Conservation (phyloP, 805 yeast genomes). For the Starmerella stellata region DNA sequence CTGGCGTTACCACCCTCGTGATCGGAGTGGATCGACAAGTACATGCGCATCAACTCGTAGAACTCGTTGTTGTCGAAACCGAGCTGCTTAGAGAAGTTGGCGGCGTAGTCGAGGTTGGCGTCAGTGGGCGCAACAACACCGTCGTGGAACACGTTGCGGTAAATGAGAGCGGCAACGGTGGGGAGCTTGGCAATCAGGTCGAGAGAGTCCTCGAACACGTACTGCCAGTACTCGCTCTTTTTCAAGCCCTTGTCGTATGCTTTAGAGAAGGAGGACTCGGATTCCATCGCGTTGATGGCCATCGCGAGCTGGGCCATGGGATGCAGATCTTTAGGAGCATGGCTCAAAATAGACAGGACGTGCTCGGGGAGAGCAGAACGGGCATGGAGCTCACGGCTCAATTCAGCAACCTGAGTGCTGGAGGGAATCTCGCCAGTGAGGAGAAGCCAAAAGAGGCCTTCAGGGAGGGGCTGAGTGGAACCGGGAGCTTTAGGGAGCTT, state of each 20-base stretch:
- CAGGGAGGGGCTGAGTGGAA: constrained; percentile 53
- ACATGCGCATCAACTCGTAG: constrained; percentile 61
- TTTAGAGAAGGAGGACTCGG: constrained; percentile 67
- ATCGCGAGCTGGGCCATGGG: constrained; percentile 84
- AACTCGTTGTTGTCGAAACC: constrained; percentile 46
- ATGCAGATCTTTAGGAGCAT: constrained; percentile 57
- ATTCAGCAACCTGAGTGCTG: constrained; percentile 47
- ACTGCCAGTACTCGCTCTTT: constrained; percentile 69
- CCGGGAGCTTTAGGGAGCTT: constrained; percentile 60
- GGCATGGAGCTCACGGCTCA: constrained; percentile 61
- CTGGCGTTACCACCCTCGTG: constrained; percentile 85
- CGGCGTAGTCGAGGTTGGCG: constrained; percentile 39
- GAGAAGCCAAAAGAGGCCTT: constrained; percentile 65
- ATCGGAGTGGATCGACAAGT: constrained; percentile 67
- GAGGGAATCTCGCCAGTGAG: constrained; percentile 73
- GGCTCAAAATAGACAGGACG: constrained; percentile 53
- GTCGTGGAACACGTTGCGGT: constrained; percentile 69
- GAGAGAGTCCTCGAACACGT: constrained; percentile 63
- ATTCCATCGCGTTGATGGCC: constrained; percentile 64
- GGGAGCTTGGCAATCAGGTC: constrained; percentile 71
- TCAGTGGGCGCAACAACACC: constrained; percentile 36
- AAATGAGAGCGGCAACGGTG: constrained; percentile 61
- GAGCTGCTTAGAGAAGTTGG: constrained; percentile 44
- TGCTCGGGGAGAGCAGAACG: constrained; percentile 64
- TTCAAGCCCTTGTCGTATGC: constrained; percentile 70